Base-by-base conservation (phyloP, 768 basidiomycete species). In the Mycena floridula region DNA sequence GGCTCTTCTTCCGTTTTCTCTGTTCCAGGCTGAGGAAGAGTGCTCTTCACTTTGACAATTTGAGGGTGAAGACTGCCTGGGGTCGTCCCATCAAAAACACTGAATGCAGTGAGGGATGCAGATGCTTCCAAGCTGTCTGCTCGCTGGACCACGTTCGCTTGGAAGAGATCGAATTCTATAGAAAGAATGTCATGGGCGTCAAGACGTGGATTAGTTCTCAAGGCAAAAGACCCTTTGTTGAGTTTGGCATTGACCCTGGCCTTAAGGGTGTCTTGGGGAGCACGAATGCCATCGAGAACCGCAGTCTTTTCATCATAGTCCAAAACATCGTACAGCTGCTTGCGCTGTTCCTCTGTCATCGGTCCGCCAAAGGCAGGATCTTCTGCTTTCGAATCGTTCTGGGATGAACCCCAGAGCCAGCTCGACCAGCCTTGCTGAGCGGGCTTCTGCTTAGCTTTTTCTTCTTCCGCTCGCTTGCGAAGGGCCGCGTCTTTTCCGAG, bases 71-170 rank as follows among this genome's bases (percentile, higher is more conserved):
- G 70, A 7, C 86, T 88, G 47, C 81, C 70, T 36, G 69, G 63
- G 20, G 85, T 87, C 7, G 92, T 96, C n/a, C 90, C 89, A 58
- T 99, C 96, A 53, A 84, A 90, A 8, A 98, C 88, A 24, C 82
- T 72, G 59, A 99, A 79, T 7, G 83, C 89, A 21, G 87, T 86
- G 7, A 99, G 72, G 4, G 91, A 89, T 25, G 96, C 69, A 0
- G 82, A 84, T 2, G 79, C 81, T 63, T 95, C 92, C 41, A 97
- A 76, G 53, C 85, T 94, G 48, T 92, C 85, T 11, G 85, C 82
- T 45, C 94, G 73, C 61, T 97, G 92, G 26, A 89, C 63, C 50
- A 91, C 74, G 52, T 85, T 80, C 28, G 93, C 90, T 46, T 82
- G 76, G 61, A 98, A 91, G 13, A 79, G 70, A 59, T 94, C 87